A percentile compares a stretch with the other conserved stretches of the same genome.
phyloP scores from a whole-genome alignment of 148 eudicot genomes.

The Cornus kousa region DNA sequence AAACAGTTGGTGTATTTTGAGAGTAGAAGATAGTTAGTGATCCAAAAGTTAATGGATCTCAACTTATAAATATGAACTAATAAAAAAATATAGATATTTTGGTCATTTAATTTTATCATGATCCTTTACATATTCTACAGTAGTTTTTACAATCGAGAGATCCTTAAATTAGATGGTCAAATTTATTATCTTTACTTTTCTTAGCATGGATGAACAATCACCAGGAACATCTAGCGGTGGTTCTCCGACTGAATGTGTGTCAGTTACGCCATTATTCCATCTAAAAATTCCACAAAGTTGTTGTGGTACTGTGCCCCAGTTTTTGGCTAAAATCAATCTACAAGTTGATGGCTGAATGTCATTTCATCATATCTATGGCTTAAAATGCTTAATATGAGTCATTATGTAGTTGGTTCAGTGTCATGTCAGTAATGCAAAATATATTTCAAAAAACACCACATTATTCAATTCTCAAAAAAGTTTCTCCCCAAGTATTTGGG shows the following conservation, averaged over 20 bases:
- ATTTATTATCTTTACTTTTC: background rate
- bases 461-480: background rate
- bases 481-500: too few species aligned
- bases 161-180: background rate
- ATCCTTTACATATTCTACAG: background rate
- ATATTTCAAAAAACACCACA: background rate
- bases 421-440: conserved; percentile 7
- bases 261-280: background rate
- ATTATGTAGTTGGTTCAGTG: background rate
- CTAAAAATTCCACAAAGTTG: background rate
- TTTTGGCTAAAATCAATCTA: background rate
- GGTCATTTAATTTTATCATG: background rate
- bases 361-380: background rate
- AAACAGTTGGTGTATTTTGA: background rate
- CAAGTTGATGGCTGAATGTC: background rate
- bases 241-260: background rate
- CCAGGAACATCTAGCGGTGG: background rate
- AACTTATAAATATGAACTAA: background rate
- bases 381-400: background rate
- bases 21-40: background rate
- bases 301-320: background rate
- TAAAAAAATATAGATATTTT: background rate
- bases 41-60: background rate
- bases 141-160: background rate
- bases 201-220: background rate